A percentile compares a stretch with the other conserved stretches of the same genome.
Evolutionary conservation across 2,329 filamentous ascomycete genomes (phyloP).

Genomic region (Colletotrichum costaricense): DNA sequence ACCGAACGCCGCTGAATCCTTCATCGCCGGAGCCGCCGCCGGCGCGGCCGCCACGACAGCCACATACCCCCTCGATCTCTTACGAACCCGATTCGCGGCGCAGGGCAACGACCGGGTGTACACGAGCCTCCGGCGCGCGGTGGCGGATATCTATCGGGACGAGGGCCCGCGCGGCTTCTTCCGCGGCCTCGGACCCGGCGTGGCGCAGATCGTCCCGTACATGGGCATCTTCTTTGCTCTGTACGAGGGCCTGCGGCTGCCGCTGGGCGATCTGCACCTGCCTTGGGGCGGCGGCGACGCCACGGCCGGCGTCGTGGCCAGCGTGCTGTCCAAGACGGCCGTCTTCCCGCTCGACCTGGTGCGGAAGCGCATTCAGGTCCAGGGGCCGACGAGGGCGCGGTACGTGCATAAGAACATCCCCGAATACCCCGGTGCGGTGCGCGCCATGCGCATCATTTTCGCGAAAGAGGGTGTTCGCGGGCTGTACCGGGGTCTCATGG

Average conservation of each 20-base stretch:
- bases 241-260: constrained; percentile 81
- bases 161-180: constrained; percentile 89
- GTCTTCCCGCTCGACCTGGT: constrained; percentile 96
- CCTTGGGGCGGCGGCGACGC: constrained; percentile 86
- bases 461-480: constrained; percentile 80
- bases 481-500: constrained; percentile 87
- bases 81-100: constrained; percentile 96
- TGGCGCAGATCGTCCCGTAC: constrained; percentile 91
- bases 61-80: constrained; percentile 93
- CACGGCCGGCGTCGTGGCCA: constrained; percentile 82
- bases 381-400: constrained; percentile 82
- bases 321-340: constrained; percentile 84
- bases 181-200: constrained; percentile 82
- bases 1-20: constrained; percentile 78
- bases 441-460: constrained; percentile 76
- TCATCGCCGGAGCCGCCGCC: constrained; percentile 84
- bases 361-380: constrained; percentile 92
- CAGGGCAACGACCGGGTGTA: constrained; percentile 89
- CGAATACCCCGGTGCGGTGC: constrained; percentile 76
- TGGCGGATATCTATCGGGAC: constrained; percentile 77
- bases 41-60: constrained; percentile 83
- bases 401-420: constrained; percentile 93
- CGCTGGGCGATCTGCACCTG: constrained; percentile 65
- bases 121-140: constrained; percentile 72
- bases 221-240: constrained; percentile 97